These are phyloP conservation scores for Pterocarpus macrocarpus DNA, from an alignment of 306 rosid species.

Conservation along the genomic window DNA sequence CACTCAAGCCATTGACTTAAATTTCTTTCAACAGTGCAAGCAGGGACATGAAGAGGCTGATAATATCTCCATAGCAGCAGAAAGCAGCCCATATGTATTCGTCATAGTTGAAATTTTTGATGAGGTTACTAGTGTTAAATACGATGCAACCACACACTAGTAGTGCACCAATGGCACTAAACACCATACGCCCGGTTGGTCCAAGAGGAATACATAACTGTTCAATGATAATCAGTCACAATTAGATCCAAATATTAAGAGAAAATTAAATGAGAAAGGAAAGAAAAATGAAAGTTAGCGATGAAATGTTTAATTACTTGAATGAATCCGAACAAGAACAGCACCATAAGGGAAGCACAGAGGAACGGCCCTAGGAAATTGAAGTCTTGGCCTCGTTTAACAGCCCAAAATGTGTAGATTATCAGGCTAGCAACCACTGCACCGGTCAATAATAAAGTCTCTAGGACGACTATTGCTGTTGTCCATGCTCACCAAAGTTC, in stretches of 20 bases:
- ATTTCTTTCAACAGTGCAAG: slow-evolving; percentile 40
- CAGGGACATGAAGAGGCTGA: slow-evolving; percentile 52
- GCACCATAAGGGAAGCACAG: slow-evolving; percentile 57
- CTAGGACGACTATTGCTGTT: slow-evolving; percentile 55
- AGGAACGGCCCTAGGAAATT: slow-evolving; percentile 68
- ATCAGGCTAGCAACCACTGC: slow-evolving; percentile 58
- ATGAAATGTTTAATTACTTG: slow-evolving; percentile 54
- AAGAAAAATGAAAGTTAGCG: not conserved
- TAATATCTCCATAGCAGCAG: slow-evolving; percentile 58
- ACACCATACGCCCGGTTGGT: slow-evolving; percentile 49
- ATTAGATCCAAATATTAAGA: not conserved
- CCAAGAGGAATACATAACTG: slow-evolving; percentile 62
- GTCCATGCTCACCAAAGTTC: not conserved
- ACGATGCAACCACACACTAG: slow-evolving; percentile 69
- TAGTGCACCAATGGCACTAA: slow-evolving; percentile 53
- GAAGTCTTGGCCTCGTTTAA: slow-evolving; percentile 65
- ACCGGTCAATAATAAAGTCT: slow-evolving; percentile 61
- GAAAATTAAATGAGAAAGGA: not conserved
- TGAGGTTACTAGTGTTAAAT: slow-evolving; percentile 55
- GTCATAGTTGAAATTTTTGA: slow-evolving; percentile 59
- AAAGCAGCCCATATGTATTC: slow-evolving; percentile 69
- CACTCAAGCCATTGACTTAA: not conserved
- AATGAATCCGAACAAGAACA: slow-evolving; percentile 55
- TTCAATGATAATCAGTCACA: slow-evolving; percentile 11
- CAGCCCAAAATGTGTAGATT: slow-evolving; percentile 68